Conservation (phyloP, 345 rosid species). For the Abelmoschus esculentus region DNA sequence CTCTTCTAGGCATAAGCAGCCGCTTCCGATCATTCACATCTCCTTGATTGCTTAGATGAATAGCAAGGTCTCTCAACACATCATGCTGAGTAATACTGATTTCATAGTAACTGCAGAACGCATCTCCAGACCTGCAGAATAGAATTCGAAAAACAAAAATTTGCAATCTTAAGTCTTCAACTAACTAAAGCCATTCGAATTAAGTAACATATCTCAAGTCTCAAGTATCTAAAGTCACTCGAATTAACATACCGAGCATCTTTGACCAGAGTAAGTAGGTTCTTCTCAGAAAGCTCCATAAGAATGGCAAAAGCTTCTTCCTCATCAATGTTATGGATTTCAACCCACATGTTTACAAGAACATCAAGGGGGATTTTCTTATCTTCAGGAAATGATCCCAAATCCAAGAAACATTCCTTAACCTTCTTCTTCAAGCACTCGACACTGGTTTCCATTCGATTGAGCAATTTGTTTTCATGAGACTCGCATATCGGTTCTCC, state of each 20-base stretch:
- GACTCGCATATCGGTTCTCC: slow-evolving; percentile 78
- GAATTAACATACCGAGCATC: slow-evolving; percentile 44
- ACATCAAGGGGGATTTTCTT: slow-evolving; percentile 79
- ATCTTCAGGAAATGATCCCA: slow-evolving; percentile 96
- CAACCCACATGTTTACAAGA: slow-evolving; percentile 82
- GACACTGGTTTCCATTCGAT: slow-evolving; percentile 66
- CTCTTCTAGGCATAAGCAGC: slow-evolving; percentile 74
- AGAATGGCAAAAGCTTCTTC: slow-evolving; percentile 61
- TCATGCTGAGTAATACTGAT: slow-evolving; percentile 77
- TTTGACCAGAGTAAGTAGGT: slow-evolving; percentile 77
- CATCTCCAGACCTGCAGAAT: slow-evolving; percentile 53
- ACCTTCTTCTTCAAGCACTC: slow-evolving; percentile 40
- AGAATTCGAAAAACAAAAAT: slow-evolving; percentile 14
- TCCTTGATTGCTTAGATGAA: slow-evolving; percentile 43
- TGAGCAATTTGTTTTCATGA: slow-evolving; percentile 58
- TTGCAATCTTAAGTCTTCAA: neutral
- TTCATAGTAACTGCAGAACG: slow-evolving; percentile 61
- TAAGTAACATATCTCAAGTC: slow-evolving; percentile 28
- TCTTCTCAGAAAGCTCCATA: slow-evolving; percentile 63
- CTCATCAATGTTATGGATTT: slow-evolving; percentile 49
- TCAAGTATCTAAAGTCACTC: neutral
- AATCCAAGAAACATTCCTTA: slow-evolving; percentile 75
- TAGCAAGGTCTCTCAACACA: slow-evolving; percentile 81
- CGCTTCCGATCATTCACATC: slow-evolving; percentile 39
- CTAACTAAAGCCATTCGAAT: neutral